phyloP scores from a whole-genome alignment of 345 rosid species.

The Euphorbia tirucalli region DNA sequence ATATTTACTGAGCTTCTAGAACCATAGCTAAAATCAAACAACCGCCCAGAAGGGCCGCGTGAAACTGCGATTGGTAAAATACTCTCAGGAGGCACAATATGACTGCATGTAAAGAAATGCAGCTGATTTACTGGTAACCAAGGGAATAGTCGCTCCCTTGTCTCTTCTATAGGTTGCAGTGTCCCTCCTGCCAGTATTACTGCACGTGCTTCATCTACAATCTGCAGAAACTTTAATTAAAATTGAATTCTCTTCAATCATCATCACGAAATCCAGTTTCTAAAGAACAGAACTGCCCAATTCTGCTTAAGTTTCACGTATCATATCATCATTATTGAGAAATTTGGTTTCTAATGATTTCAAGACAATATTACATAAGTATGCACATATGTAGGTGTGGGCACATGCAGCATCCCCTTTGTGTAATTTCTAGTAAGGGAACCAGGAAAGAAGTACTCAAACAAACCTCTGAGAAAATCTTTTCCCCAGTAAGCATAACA shows the following conservation, averaged over 20 bases:
- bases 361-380: background rate
- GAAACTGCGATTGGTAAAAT: conserved; percentile 79
- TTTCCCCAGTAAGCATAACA: conserved; percentile 88
- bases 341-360: background rate
- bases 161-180: conserved; percentile 92
- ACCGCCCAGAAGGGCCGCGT: conserved; percentile 73
- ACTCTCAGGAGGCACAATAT: conserved; percentile 80
- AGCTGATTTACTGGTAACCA: conserved; percentile 62
- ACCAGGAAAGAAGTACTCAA: conserved; percentile 7
- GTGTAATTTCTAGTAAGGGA: background rate
- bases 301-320: background rate
- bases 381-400: background rate
- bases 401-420: background rate
- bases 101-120: conserved; percentile 84
- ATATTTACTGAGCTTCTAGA: conserved; percentile 61
- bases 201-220: conserved; percentile 78
- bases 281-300: background rate
- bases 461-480: conserved; percentile 82
- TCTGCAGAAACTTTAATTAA: conserved; percentile 40
- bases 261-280: too few species aligned
- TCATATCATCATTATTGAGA: background rate
- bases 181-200: conserved; percentile 92
- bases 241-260: conserved; percentile 9
- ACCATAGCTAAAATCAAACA: conserved; percentile 83
- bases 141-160: conserved; percentile 89